phyloP scores from a whole-genome alignment of 164 flowering plant genomes.

The Annona cherimola region DNA sequence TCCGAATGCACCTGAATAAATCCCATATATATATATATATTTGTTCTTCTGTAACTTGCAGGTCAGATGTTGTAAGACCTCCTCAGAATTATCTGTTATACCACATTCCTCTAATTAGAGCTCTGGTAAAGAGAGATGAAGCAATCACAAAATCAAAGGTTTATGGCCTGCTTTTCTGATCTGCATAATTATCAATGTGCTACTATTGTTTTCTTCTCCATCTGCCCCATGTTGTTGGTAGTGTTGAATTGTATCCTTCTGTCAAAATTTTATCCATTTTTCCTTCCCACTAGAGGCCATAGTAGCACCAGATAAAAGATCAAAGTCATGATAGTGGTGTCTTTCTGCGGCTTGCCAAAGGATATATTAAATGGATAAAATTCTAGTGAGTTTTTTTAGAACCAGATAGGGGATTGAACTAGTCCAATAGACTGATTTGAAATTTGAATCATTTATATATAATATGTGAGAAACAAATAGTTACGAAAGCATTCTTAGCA shows the following conservation, averaged over 20 bases:
- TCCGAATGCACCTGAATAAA: too few relatives aligned
- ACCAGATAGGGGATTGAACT: too few relatives aligned
- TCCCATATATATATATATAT: not conserved
- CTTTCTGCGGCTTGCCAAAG: too few relatives aligned
- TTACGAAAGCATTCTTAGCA: too few relatives aligned
- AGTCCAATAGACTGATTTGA: too few relatives aligned
- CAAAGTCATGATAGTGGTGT: not conserved
- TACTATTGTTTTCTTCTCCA: not conserved
- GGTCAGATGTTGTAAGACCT: conserved; percentile 35
- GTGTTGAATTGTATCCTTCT: not conserved
- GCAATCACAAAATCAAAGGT: conserved; percentile 41
- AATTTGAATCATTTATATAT: too few relatives aligned
- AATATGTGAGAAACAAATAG: too few relatives aligned
- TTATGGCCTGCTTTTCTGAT: not conserved
- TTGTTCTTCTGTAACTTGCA: conserved; percentile 20
- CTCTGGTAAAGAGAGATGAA: conserved; percentile 35
- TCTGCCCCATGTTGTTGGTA: not conserved
- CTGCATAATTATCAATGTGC: not conserved
- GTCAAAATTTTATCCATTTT: not conserved
- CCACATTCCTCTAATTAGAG: conserved; percentile 31
- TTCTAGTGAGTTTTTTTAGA: too few relatives aligned
- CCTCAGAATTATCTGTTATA: conserved; percentile 39
- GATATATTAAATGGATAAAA: too few relatives aligned
- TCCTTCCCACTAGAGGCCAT: not conserved
- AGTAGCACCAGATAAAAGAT: not conserved